Base-by-base conservation (phyloP, 108 stramenopile species). In the Skeletonema potamos region DNA sequence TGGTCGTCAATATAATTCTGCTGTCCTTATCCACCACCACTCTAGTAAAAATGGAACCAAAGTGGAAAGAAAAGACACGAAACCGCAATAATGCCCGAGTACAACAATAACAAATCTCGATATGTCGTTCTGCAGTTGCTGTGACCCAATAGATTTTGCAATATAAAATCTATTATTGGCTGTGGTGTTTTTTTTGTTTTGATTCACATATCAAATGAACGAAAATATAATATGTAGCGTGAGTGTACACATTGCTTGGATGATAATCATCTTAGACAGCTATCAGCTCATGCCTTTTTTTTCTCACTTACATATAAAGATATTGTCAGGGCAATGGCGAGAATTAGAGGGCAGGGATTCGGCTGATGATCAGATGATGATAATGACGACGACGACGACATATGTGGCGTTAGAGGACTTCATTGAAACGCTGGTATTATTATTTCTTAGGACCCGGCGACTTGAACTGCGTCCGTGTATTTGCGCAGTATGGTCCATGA, bases 251-350 rank as follows among this genome's bases (percentile, higher is more conserved):
- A n/a, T n/a, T n/a, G n/a, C n/a, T n/a, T n/a, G n/a, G n/a, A n/a
- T n/a, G n/a, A n/a, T n/a, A n/a, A n/a, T n/a, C n/a, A n/a, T n/a
- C n/a, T n/a, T n/a, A n/a, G n/a, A n/a, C n/a, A n/a, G n/a, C n/a
- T n/a, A n/a, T n/a, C n/a, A 32, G 30, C 30, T 0, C 1, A 32
- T n/a, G 30, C 30, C 0, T 7, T 8, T 0, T 0, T 10, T 8
- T 36, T 7, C 10, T 41, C 39, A 51, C 48, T 51, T 51, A 51
- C 48, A 51, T 24, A 51, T 6, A 51, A 51, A 20, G 48, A 51
- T 51, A 51, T 51, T 22, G 48, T 51, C 22, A 51, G 20, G 48
- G 48, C 48, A 51, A 51, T 51, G 48, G 48, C 48, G 22, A 51
- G 22, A 9, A 51, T 20, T 4, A 51, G 18, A 24, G 18, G 4